A percentile compares a stretch with the other conserved stretches of the same genome.
Conservation (phyloP, 75 land plant genomes). For the Sequoiadendron giganteum region DNA sequence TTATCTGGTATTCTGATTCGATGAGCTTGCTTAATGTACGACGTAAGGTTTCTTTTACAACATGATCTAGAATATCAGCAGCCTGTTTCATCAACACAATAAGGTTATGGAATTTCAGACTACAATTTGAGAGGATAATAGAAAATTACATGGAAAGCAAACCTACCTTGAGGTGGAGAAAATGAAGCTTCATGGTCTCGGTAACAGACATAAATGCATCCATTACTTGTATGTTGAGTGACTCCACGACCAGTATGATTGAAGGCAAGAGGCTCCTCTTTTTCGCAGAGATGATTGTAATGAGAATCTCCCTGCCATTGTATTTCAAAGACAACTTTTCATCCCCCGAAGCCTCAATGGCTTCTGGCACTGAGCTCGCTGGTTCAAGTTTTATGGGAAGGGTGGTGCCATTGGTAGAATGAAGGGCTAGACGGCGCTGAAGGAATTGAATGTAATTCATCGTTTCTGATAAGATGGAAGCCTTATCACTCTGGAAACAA, state of each 20-base stretch:
- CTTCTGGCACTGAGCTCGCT: not conserved
- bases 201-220: constrained; percentile 8
- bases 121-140: too few relatives aligned
- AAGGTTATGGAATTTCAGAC: too few relatives aligned
- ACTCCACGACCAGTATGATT: constrained; percentile 5
- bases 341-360: not conserved
- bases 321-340: not conserved
- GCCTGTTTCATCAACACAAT: too few relatives aligned
- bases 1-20: too few relatives aligned
- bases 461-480: not conserved
- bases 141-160: not conserved
- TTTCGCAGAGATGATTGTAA: constrained; percentile 9
- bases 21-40: too few relatives aligned
- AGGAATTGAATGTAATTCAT: constrained; percentile 7
- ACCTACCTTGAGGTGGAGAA: constrained; percentile 17
- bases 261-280: constrained; percentile 6
- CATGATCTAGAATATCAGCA: too few relatives aligned
- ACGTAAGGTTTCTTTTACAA: too few relatives aligned
- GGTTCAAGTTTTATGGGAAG: not conserved
- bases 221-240: constrained; percentile 10
- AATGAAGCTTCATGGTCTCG: not conserved
- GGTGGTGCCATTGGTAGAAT: not conserved
- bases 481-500: not conserved
- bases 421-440: not conserved
- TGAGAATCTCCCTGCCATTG: not conserved